Evolutionary conservation across 768 basidiomycete species (phyloP), one percentile per base, ranked within the genome.

Genomic region (Paxillus rubicundulus): DNA sequence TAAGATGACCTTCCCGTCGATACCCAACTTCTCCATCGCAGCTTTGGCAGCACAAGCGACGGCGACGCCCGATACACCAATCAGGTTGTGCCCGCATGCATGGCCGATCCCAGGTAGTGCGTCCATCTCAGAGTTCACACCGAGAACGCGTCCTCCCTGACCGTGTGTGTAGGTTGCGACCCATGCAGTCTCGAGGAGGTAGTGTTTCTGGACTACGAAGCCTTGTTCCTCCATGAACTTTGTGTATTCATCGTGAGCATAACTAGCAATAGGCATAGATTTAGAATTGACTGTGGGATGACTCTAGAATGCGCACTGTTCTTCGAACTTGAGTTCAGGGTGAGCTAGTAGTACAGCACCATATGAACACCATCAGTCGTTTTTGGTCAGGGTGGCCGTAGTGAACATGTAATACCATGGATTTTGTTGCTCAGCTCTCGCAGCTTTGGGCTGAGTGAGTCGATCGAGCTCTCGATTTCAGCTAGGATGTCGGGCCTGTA

Each of bases 61-160:
- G 2, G 84, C 87, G 12, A 91, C 84, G 4, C 89, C 89, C 49
- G 75, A 60, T 20, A 91, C 87, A 1, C 86, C 89, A 47, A 92
- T 92, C 44, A 92, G 72, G 59, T 92, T 92, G 63, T 92, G 89
- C 3, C 89, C 89, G 60, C 89, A 92, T 1, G 85, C 87, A 56
- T 88, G 87, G 0, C 87, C 82, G 36, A 85, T 74, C 0, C 79
- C 72, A 16, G 69, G 69, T 13, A 86, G 71, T 1, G 85, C 85
- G 50, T 85, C 83, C 83, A 85, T 84, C 79, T 92, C 90, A 16
- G 89, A 90, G 66, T 92, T 92, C 52, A 92, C 73, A 0, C 89
- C 89, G 30, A 92, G 79, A 0, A 79, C 82, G 46, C 82, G 77
- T 6, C 87, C 88, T 9, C 86, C 88, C 28, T 72, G 66, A 9